phyloP scores from a whole-genome alignment of 1,284 basidiomycete genomes.

The Caloboletus inedulis region DNA sequence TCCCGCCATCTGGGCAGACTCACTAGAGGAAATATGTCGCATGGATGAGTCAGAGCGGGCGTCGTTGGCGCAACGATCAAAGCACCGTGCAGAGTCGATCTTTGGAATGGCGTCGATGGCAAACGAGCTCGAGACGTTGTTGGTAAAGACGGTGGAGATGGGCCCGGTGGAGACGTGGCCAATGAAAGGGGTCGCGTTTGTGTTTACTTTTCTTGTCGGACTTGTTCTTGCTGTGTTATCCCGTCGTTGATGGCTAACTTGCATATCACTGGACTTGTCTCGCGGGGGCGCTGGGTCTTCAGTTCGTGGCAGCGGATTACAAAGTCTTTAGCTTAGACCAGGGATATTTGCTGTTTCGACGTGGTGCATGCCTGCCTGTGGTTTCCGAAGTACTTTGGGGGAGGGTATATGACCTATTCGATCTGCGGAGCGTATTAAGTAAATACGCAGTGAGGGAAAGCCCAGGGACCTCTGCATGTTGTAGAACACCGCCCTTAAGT shows the following conservation, averaged over 20 bases:
- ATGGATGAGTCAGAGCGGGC: conserved; percentile 47
- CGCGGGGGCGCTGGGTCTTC: not conserved
- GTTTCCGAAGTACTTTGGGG: not conserved
- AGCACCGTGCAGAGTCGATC: conserved; percentile 50
- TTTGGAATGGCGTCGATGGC: conserved; percentile 71
- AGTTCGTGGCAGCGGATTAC: too few species aligned
- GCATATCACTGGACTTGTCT: not conserved
- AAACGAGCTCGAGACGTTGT: conserved; percentile 55
- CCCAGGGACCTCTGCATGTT: not conserved
- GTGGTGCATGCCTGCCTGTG: not conserved
- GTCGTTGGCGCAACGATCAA: conserved; percentile 53
- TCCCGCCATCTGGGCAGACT: conserved; percentile 64
- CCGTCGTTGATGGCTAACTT: conserved; percentile 7
- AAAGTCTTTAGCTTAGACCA: not conserved
- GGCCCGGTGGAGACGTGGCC: conserved; percentile 36
- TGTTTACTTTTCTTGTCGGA: conserved; percentile 25
- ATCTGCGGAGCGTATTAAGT: not conserved
- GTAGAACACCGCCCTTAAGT: not conserved
- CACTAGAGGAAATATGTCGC: conserved; percentile 58
- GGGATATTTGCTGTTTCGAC: not conserved
- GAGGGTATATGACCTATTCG: not conserved
- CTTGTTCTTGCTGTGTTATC: conserved; percentile 22
- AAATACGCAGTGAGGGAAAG: not conserved
- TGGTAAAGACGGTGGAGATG: conserved; percentile 51
- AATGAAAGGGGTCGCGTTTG: conserved; percentile 22